Conservation (phyloP, 1,284 basidiomycete species). For the Schizophyllum amplum region DNA sequence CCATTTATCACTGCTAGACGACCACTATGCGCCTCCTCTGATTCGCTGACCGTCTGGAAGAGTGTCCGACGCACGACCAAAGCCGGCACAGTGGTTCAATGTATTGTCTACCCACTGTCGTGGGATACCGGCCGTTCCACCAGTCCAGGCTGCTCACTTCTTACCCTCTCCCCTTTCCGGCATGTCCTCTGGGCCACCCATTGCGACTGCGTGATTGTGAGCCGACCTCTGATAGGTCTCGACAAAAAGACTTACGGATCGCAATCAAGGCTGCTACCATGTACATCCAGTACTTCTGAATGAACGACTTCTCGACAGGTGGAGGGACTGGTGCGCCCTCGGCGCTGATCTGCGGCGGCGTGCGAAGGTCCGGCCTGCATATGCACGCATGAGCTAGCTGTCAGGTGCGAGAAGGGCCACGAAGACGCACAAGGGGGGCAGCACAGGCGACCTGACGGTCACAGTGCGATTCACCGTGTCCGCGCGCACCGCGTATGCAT, state of each 20-base stretch:
- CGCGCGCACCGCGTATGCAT: constrained; percentile 22
- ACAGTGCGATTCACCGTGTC: constrained; percentile 47
- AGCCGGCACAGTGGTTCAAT: too few relatives aligned
- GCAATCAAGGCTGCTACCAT: constrained; percentile 53
- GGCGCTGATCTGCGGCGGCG: constrained; percentile 57
- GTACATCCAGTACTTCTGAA: constrained; percentile 89
- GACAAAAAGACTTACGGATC: constrained; percentile 38
- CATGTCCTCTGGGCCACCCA: neutral
- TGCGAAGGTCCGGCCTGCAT: constrained; percentile 53
- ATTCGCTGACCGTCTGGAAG: too few relatives aligned
- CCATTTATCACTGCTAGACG: neutral
- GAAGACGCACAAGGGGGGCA: constrained; percentile 49
- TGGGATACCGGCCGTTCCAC: too few relatives aligned
- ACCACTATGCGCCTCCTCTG: neutral
- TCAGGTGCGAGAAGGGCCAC: constrained; percentile 1
- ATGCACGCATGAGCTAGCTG: constrained; percentile 3
- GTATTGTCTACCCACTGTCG: too few relatives aligned
- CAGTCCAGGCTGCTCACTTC: too few relatives aligned
- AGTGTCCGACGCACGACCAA: too few relatives aligned
- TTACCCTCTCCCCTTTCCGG: neutral
- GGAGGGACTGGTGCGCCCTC: constrained; percentile 58
- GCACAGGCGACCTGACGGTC: constrained; percentile 32
- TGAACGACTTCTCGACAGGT: constrained; percentile 64
- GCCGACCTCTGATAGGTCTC: too few relatives aligned
- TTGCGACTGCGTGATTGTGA: neutral